Evolutionary conservation across 1,284 basidiomycete species (phyloP).

Genomic region (Austroboletus novae-zelandiae): DNA sequence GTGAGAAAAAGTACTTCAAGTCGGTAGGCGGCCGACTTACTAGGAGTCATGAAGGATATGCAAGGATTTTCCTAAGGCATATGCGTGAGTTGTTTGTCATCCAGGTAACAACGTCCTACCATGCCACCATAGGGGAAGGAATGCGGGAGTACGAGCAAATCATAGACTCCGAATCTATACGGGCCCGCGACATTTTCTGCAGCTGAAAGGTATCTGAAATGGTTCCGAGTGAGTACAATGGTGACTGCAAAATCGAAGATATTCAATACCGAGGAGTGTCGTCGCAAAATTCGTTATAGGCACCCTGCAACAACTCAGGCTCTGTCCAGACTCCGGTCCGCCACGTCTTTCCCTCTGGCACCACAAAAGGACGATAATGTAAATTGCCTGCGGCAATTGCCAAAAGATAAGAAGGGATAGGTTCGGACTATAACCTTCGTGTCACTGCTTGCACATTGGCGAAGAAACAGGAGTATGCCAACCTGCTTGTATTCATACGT

Average conservation of each 20-base stretch:
- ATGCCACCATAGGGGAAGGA: slow-evolving; percentile 93
- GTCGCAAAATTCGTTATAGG: slow-evolving; percentile 86
- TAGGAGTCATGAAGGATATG: slow-evolving; percentile 85
- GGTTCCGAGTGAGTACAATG: not conserved
- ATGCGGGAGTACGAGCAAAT: slow-evolving; percentile 87
- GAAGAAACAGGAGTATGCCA: slow-evolving; percentile 10
- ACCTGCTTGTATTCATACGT: slow-evolving; percentile 73
- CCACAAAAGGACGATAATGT: slow-evolving; percentile 64
- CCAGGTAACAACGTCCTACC: slow-evolving; percentile 42
- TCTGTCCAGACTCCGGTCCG: slow-evolving; percentile 88
- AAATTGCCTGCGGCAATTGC: slow-evolving; percentile 87
- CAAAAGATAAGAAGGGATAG: slow-evolving; percentile 85
- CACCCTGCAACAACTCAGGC: slow-evolving; percentile 75
- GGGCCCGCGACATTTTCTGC: slow-evolving; percentile 75
- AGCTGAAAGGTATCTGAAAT: slow-evolving; percentile 63
- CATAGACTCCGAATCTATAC: slow-evolving; percentile 90
- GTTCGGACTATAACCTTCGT: slow-evolving; percentile 53
- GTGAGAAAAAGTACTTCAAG: not conserved
- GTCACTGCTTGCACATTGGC: not conserved
- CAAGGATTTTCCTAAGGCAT: slow-evolving; percentile 75
- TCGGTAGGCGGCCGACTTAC: slow-evolving; percentile 37
- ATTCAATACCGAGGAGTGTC: slow-evolving; percentile 67
- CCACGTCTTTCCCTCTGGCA: slow-evolving; percentile 66
- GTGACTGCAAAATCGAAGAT: not conserved
- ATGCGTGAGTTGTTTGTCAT: slow-evolving; percentile 6